phyloP scores from a whole-genome alignment of 257 asterid genomes.

The Przewalskia tangutica region DNA sequence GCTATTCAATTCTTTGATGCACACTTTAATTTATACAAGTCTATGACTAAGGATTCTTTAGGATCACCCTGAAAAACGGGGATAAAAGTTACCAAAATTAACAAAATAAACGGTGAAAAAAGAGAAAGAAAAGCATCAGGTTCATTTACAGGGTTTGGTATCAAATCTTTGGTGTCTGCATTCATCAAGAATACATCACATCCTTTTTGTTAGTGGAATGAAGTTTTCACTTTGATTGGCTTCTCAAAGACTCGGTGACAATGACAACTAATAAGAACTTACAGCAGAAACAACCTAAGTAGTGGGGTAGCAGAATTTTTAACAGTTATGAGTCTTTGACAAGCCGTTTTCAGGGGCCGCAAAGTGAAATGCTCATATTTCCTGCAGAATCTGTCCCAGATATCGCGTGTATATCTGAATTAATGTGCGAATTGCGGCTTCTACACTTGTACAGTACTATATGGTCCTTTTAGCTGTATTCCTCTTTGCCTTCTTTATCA shows the following conservation, averaged over 20 bases:
- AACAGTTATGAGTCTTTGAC: neutral
- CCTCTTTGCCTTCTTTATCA: neutral
- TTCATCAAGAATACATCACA: conserved; percentile 3
- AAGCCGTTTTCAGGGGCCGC: neutral
- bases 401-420: neutral
- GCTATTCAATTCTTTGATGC: neutral
- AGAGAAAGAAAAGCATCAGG: neutral
- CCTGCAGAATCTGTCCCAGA: neutral
- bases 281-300: neutral
- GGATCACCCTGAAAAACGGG: neutral
- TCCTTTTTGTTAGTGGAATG: conserved; percentile 1
- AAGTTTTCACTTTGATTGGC: conserved; percentile 1
- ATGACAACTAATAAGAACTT: neutral
- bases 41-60: neutral
- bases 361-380: neutral
- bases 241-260: neutral
- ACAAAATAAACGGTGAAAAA: neutral
- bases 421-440: neutral
- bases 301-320: neutral
- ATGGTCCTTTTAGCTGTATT: neutral
- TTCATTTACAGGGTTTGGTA: neutral
- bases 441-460: neutral
- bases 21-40: neutral
- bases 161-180: conserved; percentile 5
- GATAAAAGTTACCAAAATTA: neutral